Evolutionary conservation across 2,329 filamentous ascomycete genomes (phyloP).

Genomic region (Talaromyces verruculosus): DNA sequence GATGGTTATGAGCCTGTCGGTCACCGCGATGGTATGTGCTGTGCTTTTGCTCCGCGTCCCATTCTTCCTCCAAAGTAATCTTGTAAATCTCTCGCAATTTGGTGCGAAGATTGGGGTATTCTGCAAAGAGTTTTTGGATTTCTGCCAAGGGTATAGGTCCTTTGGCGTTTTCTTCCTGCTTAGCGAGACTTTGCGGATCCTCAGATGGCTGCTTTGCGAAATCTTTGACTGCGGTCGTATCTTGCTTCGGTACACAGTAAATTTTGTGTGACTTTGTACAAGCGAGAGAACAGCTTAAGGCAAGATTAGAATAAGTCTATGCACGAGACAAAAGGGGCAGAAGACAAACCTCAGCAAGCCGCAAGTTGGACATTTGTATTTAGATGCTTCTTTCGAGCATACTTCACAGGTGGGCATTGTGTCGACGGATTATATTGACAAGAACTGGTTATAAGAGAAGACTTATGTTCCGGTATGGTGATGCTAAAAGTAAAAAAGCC

Average conservation of each 20-base stretch:
- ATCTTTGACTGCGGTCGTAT: conserved; percentile 22
- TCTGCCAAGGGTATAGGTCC: conserved; percentile 31
- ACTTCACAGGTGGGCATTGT: conserved; percentile 41
- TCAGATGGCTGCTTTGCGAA: conserved; percentile 16
- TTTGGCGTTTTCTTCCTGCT: conserved; percentile 8
- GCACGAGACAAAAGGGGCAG: neutral
- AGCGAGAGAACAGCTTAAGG: conserved; percentile 45
- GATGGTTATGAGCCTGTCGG: conserved; percentile 26
- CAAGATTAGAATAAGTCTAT: neutral
- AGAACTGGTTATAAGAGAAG: neutral
- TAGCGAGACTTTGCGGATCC: conserved; percentile 9
- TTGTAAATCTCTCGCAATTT: conserved; percentile 47
- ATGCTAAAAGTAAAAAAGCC: neutral
- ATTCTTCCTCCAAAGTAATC: conserved; percentile 42
- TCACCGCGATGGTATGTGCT: conserved; percentile 13
- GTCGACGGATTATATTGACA: neutral
- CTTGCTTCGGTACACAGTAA: conserved; percentile 36
- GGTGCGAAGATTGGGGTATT: conserved; percentile 40
- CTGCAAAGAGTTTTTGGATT: conserved; percentile 40
- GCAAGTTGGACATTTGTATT: conserved; percentile 44
- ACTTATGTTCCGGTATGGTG: neutral
- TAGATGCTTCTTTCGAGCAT: conserved; percentile 38
- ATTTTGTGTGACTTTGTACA: conserved; percentile 49
- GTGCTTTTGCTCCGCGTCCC: conserved; percentile 33
- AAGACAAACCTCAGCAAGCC: conserved; percentile 38